A percentile compares a stretch with the other conserved stretches of the same genome.
Evolutionary conservation across 1,284 basidiomycete species (phyloP).

Genomic region (Vanrija sp.): DNA sequence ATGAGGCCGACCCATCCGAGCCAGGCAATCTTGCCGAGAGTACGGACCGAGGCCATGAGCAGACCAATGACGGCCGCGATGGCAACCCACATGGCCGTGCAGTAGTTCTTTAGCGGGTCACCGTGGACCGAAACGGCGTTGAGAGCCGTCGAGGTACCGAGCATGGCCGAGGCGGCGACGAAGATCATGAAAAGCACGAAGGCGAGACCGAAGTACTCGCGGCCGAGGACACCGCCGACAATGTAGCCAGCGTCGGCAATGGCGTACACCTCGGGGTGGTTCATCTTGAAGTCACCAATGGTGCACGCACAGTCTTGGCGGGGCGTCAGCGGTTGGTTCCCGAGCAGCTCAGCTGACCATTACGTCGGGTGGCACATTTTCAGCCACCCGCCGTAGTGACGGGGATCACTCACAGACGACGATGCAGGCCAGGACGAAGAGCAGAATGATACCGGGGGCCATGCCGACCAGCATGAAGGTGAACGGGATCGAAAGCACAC

Average conservation of each 20-base stretch:
- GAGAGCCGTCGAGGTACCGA: constrained; percentile 40
- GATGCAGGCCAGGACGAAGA: constrained; percentile 35
- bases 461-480: constrained; percentile 29
- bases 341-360: neutral
- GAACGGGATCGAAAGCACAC: constrained; percentile 33
- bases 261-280: neutral
- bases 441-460: constrained; percentile 37
- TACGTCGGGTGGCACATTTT: too few relatives aligned
- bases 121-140: constrained; percentile 46
- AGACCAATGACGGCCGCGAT: constrained; percentile 33
- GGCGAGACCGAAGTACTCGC: constrained; percentile 7
- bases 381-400: too few relatives aligned
- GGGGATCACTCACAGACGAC: constrained; percentile 29
- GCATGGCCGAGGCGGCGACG: too few relatives aligned
- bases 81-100: constrained; percentile 43
- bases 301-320: constrained; percentile 9
- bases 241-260: neutral
- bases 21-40: constrained; percentile 44
- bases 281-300: constrained; percentile 21
- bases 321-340: constrained; percentile 22
- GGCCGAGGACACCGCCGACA: neutral
- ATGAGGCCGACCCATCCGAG: constrained; percentile 43
- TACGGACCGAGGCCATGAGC: constrained; percentile 37
- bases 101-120: constrained; percentile 20
- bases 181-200: neutral